Base-by-base conservation (phyloP, 495 filamentous ascomycete genomes). In the Aspergillus mulundensis region DNA sequence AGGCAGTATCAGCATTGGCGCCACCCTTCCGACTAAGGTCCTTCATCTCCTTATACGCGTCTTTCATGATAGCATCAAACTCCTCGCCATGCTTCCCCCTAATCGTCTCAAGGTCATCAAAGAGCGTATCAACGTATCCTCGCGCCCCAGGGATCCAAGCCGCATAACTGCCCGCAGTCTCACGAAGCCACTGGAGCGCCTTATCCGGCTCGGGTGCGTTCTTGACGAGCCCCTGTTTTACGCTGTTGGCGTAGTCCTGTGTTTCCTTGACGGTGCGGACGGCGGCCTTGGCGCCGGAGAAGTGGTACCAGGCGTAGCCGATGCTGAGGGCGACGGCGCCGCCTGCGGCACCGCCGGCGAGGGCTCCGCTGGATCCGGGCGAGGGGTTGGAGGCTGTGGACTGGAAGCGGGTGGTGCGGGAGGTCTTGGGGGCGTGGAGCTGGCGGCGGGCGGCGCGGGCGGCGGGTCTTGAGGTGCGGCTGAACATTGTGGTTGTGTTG, bases 91-190 rank as follows among this genome's bases (percentile, higher is more conserved):
- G 84, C 28, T 81, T 78, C 43, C 79, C 64, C 20, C 78, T 73
- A 28, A 88, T 72, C 15, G 71, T 72, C 24, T 87, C 85, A 14
- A 88, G 66, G 55, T 88, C 84, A 30, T 83, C 70, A 63, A 89
- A 88, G 2, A 75, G 78, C 2, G 68, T 67, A 61, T 87, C 83
- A 47, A 87, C 75, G 59, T 83, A 84, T 16, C 70, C 66, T 11
- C 77, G 75, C 4, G 77, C 85, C n/a, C 85, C 86, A 4, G 86
- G 86, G 30, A 89, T 78, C 71, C 84, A 84, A n/a, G 65, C 71
- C 3, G 82, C 81, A 57, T 88, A 88, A 14, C 79, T 78, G 42
- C 78, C 80, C 8, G 77, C 77, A 1, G 84, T 79, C 39, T 81
- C 68, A 54, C 78, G 77, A 51, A 88, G 69, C 73, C 77, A 82